A percentile compares a stretch with the other conserved stretches of the same genome.
phyloP scores from a whole-genome alignment of 2,329 filamentous ascomycete species.

The Mycosphaerella arachidis region DNA sequence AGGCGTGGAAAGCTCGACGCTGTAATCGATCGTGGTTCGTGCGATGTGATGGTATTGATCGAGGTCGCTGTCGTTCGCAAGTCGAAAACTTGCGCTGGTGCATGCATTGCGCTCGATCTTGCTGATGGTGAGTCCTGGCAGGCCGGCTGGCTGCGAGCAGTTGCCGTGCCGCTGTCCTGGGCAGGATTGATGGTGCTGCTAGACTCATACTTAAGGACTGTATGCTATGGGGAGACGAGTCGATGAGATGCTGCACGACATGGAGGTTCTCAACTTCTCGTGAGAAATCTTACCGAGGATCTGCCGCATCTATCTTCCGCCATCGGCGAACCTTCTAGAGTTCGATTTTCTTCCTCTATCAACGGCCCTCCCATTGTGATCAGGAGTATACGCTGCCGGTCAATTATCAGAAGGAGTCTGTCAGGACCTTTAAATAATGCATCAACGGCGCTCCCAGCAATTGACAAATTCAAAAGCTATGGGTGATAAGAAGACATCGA shows the following conservation, averaged over 20 bases:
- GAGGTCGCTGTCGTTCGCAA: constrained; percentile 14
- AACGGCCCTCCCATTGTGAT: no score
- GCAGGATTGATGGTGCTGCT: constrained; percentile 32
- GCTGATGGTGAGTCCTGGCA: constrained; percentile 16
- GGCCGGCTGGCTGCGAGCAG: constrained; percentile 30
- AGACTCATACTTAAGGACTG: constrained; percentile 32
- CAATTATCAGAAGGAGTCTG: no score
- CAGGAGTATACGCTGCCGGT: no score
- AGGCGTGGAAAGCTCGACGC: constrained; percentile 54
- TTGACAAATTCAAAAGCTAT: no score
- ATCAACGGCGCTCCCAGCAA: no score
- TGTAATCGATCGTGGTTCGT: constrained; percentile 28
- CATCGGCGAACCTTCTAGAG: not conserved
- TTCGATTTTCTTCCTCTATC: no score
- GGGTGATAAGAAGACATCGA: no score
- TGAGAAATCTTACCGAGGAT: not conserved
- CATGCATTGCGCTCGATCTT: constrained; percentile 17
- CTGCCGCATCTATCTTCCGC: not conserved
- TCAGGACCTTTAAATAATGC: no score
- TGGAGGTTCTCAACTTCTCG: not conserved
- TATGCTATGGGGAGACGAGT: not conserved
- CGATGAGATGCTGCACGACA: not conserved
- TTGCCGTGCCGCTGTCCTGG: constrained; percentile 32
- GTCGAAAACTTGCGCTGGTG: constrained; percentile 13
- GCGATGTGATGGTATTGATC: constrained; percentile 9